Evolutionary conservation across 2,329 filamentous ascomycete species (phyloP).

Genomic region (Microsporum audouinii): DNA sequence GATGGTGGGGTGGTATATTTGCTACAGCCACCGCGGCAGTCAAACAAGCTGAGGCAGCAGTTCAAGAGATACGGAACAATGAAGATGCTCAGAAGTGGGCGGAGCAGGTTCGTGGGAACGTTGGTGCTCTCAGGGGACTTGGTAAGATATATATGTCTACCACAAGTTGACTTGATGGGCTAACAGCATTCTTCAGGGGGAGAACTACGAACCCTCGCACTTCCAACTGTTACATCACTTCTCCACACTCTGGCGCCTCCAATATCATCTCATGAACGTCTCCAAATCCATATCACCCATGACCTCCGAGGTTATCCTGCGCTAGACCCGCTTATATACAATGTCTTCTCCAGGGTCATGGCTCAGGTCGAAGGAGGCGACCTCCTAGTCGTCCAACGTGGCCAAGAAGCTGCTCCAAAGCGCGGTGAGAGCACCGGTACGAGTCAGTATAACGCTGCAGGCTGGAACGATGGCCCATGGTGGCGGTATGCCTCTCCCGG

Average conservation of each 20-base stretch:
- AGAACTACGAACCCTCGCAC: conserved; percentile 70
- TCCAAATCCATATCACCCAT: conserved; percentile 95
- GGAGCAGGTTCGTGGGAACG: conserved; percentile 83
- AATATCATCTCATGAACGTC: conserved; percentile 90
- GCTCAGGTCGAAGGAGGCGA: conserved; percentile 97
- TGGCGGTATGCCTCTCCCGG: conserved; percentile 56
- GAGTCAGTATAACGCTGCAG: conserved; percentile 21
- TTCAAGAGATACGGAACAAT: conserved; percentile 90
- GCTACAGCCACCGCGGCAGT: conserved; percentile 62
- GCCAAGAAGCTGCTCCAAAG: conserved; percentile 67
- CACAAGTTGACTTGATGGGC: neutral
- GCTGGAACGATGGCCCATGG: conserved; percentile 92
- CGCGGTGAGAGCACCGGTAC: conserved; percentile 36
- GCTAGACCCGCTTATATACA: conserved; percentile 82
- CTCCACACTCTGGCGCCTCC: conserved; percentile 91
- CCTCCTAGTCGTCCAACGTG: conserved; percentile 83
- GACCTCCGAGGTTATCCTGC: conserved; percentile 90
- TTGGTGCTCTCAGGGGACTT: conserved; percentile 62
- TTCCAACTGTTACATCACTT: conserved; percentile 90
- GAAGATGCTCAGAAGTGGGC: conserved; percentile 96
- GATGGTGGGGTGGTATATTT: conserved; percentile 82
- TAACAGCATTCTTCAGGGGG: conserved; percentile 49
- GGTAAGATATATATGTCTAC: conserved; percentile 42
- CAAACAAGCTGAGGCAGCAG: conserved; percentile 84
- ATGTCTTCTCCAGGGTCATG: conserved; percentile 91